These are phyloP conservation scores for Helotiales sp. DNA, from an alignment of 2,329 filamentous ascomycete genomes.

Conservation along the genomic window DNA sequence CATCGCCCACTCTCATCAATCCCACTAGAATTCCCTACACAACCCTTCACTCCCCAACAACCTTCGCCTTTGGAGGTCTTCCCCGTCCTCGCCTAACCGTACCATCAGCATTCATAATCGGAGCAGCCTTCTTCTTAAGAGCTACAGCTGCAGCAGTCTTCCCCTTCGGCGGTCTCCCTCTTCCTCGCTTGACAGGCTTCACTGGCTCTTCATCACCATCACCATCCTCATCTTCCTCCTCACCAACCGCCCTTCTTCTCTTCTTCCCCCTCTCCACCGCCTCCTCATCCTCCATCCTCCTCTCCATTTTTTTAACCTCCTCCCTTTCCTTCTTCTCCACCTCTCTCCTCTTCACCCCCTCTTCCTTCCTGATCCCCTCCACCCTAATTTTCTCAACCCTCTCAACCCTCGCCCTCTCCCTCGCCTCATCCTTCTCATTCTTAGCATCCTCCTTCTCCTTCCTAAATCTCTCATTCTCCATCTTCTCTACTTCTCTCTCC, in stretches of 20 bases:
- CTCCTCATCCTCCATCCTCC: background rate
- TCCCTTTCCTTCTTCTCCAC: slow-evolving; percentile 13
- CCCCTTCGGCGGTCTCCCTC: slow-evolving; percentile 9
- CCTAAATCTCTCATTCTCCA: slow-evolving; percentile 12
- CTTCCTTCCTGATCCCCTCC: background rate
- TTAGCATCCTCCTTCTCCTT: slow-evolving; percentile 12
- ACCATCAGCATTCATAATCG: background rate
- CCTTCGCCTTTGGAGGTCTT: slow-evolving; percentile 16
- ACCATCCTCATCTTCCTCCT: background rate
- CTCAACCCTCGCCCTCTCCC: background rate
- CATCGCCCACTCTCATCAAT: background rate
- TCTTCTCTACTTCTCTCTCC: slow-evolving; percentile 9
- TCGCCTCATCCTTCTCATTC: slow-evolving; percentile 16
- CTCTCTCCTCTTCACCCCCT: slow-evolving; percentile 6
- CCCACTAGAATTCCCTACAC: background rate
- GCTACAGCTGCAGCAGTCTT: background rate
- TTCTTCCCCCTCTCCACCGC: background rate
- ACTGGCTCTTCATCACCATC: background rate
- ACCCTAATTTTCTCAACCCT: no score
- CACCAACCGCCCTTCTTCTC: background rate
- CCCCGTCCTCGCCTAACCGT: slow-evolving; percentile 14
- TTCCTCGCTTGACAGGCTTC: slow-evolving; percentile 11
- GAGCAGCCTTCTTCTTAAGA: background rate
- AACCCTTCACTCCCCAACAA: background rate
- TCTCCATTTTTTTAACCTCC: slow-evolving; percentile 2